Base-by-base conservation (phyloP, 2,329 filamentous ascomycete species). In the Pezicula radicicola region DNA sequence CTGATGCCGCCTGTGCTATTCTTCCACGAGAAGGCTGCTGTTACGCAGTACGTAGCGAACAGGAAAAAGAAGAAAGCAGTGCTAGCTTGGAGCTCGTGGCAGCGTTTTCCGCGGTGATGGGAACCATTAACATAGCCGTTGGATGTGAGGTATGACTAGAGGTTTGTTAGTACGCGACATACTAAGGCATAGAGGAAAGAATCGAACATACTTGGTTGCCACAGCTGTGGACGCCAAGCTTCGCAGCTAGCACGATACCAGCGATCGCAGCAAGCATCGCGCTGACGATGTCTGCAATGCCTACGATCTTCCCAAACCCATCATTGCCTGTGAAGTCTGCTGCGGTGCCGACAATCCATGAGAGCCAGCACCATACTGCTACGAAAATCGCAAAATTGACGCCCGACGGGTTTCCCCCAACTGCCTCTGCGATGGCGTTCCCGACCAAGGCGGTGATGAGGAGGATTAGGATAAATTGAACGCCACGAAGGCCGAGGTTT, bases 21-120 rank as follows among this genome's bases (percentile, higher is more conserved):
- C 21, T 51, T 37, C 6, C 19, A 35, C 21, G 16, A 25, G 10
- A 33, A 28, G 18, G 19, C 21, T n/a, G 33, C 37, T 19, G 48
- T 39, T 41, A 74, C 83, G 27, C 75, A 71, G 63, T 86, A 88
- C 25, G 79, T 75, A 37, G 73, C 77, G 67, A 86, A 89, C 46
- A 89, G 79, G 72, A 92, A 91, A 87, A 87, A 93, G 71, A 90
- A 78, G 73, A 93, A 93, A 36, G 82, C 87, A 33, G 81, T 83
- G 56, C 81, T 80, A 36, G 88, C 88, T 73, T 92, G 88, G 15
- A 89, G 80, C 71, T 90, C 83, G 56, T 81, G 84, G 72, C 89
- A 92, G 58, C 87, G 80, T 73, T 85, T 83, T 66, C 75, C 68
- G 54, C 78, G 74, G 68, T 85, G 66, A 55, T 58, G 54, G 43